Evolutionary conservation across 441 rosid genomes (phyloP).

Genomic region (Erysimum pusillum): DNA sequence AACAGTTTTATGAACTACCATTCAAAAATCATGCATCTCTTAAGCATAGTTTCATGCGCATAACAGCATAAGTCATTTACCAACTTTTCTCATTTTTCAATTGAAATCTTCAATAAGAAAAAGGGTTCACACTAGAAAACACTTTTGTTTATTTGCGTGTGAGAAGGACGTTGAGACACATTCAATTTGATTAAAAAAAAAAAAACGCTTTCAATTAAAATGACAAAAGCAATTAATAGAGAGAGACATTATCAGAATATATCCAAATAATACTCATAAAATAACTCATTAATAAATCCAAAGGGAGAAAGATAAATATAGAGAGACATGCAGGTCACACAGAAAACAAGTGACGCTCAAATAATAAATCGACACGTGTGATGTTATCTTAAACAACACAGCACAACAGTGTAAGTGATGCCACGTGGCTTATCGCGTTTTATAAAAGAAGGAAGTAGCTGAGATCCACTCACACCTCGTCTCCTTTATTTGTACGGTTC

Average conservation of each 20-base stretch:
- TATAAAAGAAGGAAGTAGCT: slow-evolving; percentile 33
- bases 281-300: slow-evolving; percentile 1
- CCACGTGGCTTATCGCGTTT: slow-evolving; percentile 41
- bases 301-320: slow-evolving; percentile 16
- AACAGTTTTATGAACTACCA: slow-evolving; percentile 6
- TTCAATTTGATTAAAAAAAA: slow-evolving; percentile 12
- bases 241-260: slow-evolving; percentile 28
- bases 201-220: slow-evolving; percentile 8
- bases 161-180: slow-evolving; percentile 22
- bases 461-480: slow-evolving; percentile 48
- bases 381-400: neutral
- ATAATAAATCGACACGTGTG: neutral
- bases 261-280: neutral
- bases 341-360: neutral
- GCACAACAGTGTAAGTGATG: neutral
- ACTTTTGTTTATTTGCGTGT: neutral
- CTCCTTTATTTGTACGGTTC: slow-evolving; percentile 38
- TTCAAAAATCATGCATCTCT: neutral
- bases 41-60: neutral
- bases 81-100: slow-evolving; percentile 6
- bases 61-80: slow-evolving; percentile 15
- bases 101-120: neutral
- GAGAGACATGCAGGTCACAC: slow-evolving; percentile 25
- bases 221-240: slow-evolving; percentile 10
- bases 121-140: neutral